Evolutionary conservation across 352 stramenopile species (phyloP).

Genomic region (Pythium dissotocum): DNA sequence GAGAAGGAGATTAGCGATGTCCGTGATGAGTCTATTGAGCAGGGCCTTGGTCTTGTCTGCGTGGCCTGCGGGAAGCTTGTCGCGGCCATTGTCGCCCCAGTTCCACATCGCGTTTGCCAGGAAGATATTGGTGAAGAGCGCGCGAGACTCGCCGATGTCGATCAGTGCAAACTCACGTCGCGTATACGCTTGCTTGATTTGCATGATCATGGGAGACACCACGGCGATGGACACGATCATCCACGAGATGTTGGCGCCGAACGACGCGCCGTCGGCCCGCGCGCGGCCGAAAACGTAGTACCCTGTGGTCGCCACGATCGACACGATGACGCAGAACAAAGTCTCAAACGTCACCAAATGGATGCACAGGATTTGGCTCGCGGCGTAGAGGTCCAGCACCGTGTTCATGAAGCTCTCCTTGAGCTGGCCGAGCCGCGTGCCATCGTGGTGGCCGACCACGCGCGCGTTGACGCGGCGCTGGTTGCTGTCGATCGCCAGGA

Average conservation of each 20-base stretch:
- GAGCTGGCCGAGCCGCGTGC: constrained; percentile 29
- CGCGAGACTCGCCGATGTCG: constrained; percentile 66
- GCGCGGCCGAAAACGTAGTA: constrained; percentile 62
- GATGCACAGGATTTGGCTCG: constrained; percentile 71
- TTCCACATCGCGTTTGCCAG: constrained; percentile 82
- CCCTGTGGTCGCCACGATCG: constrained; percentile 53
- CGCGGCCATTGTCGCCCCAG: constrained; percentile 68
- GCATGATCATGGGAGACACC: constrained; percentile 87
- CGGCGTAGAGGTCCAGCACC: constrained; percentile 75
- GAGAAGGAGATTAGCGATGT: constrained; percentile 52
- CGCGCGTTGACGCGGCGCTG: constrained; percentile 27
- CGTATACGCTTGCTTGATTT: constrained; percentile 81
- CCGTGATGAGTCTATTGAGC: constrained; percentile 43
- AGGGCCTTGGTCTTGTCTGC: constrained; percentile 59
- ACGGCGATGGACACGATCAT: constrained; percentile 57
- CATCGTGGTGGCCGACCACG: constrained; percentile 24
- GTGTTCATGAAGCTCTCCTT: constrained; percentile 59
- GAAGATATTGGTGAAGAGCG: constrained; percentile 72
- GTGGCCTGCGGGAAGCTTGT: constrained; percentile 53
- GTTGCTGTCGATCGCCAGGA: constrained; percentile 25
- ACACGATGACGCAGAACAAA: constrained; percentile 66
- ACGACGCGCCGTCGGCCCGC: constrained; percentile 37
- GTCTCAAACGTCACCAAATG: constrained; percentile 81
- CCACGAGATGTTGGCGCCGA: constrained; percentile 83
- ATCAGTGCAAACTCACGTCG: constrained; percentile 72